Evolutionary conservation across 2,329 filamentous ascomycete genomes (phyloP).

Genomic region (Daldinia eschscholtzii): DNA sequence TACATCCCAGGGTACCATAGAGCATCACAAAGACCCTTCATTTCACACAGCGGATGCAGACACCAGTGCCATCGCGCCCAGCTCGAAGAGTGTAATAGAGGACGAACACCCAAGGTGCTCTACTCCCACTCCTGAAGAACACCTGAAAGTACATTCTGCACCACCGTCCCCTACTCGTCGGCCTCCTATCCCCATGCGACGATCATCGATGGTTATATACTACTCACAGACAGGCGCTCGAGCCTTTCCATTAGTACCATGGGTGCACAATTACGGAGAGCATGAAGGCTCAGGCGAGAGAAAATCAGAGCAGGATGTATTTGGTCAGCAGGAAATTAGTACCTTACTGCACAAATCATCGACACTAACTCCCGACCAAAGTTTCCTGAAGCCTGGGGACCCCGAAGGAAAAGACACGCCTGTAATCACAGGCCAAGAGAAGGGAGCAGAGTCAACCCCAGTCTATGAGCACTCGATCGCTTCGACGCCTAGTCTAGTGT

Average conservation of each 20-base stretch:
- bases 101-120: conserved; percentile 12
- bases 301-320: conserved; percentile 5
- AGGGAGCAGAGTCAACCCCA: conserved; percentile 28
- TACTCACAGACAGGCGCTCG: conserved; percentile 46
- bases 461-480: conserved; percentile 41
- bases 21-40: conserved; percentile 20
- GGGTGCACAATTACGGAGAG: conserved; percentile 24
- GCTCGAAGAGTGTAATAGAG: conserved; percentile 23
- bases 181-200: conserved; percentile 36
- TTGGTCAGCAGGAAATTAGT: conserved; percentile 11
- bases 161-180: conserved; percentile 28
- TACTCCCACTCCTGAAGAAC: conserved; percentile 10
- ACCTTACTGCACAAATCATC: conserved; percentile 1
- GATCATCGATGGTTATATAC: conserved; percentile 35
- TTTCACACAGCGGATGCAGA: conserved; percentile 6
- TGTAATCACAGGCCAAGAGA: conserved; percentile 26
- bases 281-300: conserved; percentile 15
- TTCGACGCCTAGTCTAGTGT: conserved; percentile 51
- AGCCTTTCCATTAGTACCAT: conserved; percentile 46
- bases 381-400: conserved; percentile 12
- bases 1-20: conserved; percentile 12
- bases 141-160: conserved; percentile 22
- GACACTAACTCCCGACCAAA: conserved; percentile 7
- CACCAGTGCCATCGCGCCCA: conserved; percentile 20
- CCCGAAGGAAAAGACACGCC: conserved; percentile 19